These are phyloP conservation scores for Cercospora sp. DNA, from an alignment of 2,329 filamentous ascomycete species.

Conservation along the genomic window DNA sequence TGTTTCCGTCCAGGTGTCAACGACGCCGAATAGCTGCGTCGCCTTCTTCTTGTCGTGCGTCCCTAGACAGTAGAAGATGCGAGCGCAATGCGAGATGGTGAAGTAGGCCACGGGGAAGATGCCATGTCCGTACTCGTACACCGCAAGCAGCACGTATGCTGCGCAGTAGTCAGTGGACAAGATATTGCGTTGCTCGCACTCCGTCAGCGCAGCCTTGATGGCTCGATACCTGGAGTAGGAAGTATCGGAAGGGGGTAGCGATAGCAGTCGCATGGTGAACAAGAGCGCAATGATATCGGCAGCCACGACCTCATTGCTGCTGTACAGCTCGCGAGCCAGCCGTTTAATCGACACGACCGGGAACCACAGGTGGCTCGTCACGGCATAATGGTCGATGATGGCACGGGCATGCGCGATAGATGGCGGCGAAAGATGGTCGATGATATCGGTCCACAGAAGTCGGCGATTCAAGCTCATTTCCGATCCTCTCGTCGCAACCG, in stretches of 20 bases:
- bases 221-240: constrained; percentile 8
- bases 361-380: constrained; percentile 21
- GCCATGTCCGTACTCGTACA: constrained; percentile 24
- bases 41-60: constrained; percentile 26
- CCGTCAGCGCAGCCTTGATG: constrained; percentile 20
- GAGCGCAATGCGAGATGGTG: constrained; percentile 14
- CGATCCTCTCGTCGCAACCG: constrained; percentile 19
- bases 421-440: neutral
- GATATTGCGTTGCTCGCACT: constrained; percentile 20
- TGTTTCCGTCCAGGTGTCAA: constrained; percentile 24
- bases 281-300: constrained; percentile 16
- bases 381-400: constrained; percentile 11
- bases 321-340: constrained; percentile 1
- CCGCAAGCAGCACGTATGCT: constrained; percentile 22
- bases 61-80: constrained; percentile 21
- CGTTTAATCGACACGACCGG: constrained; percentile 12
- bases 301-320: neutral
- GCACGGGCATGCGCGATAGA: constrained; percentile 7
- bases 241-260: constrained; percentile 1
- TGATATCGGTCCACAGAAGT: constrained; percentile 19
- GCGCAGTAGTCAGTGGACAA: constrained; percentile 22
- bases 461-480: neutral
- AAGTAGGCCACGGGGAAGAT: constrained; percentile 26
- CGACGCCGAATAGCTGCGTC: constrained; percentile 16
- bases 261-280: constrained; percentile 21